Conservation (phyloP, 2,329 filamentous ascomycete species). For the Tolypocladium inflatum region DNA sequence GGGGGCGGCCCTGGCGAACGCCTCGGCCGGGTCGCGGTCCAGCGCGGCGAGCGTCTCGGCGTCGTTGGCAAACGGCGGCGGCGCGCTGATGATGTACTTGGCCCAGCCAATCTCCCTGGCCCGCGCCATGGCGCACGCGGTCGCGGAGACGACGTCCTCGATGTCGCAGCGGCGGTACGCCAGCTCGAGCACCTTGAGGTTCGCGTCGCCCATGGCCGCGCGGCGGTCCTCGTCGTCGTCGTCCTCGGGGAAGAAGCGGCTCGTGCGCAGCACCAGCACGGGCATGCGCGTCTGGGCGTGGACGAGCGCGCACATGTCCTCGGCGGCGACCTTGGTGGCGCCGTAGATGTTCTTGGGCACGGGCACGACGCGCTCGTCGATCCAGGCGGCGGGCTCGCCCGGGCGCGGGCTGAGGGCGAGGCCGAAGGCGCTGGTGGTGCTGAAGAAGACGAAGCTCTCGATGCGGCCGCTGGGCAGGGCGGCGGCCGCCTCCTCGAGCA, state of each 20-base stretch:
- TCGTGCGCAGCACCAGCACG: constrained; percentile 32
- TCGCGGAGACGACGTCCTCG: constrained; percentile 31
- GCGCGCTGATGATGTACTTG: constrained; percentile 33
- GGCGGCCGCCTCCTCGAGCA: constrained; percentile 29
- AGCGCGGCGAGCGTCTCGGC: constrained; percentile 20
- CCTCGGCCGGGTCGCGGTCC: constrained; percentile 20
- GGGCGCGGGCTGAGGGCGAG: constrained; percentile 24
- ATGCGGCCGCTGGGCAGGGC: constrained; percentile 11
- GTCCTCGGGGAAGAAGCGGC: constrained; percentile 38
- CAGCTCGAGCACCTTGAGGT: constrained; percentile 38
- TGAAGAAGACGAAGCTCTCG: constrained; percentile 33
- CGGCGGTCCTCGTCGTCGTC: constrained; percentile 34
- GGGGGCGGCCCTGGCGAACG: constrained; percentile 17
- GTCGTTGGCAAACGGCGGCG: constrained; percentile 27
- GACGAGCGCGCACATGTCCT: constrained; percentile 34
- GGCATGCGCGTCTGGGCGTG: constrained; percentile 29
- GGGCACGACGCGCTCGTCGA: constrained; percentile 29
- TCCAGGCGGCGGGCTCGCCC: constrained; percentile 31
- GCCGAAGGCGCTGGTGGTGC: constrained; percentile 37
- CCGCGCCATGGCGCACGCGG: constrained; percentile 26
- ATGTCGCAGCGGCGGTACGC: constrained; percentile 35
- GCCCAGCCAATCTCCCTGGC: constrained; percentile 23
- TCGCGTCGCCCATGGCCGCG: constrained; percentile 25
- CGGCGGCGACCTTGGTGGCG: constrained; percentile 36
- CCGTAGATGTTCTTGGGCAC: constrained; percentile 40